Evolutionary conservation across 805 yeast species (phyloP).

Genomic region (Yarrowia alimentaria): DNA sequence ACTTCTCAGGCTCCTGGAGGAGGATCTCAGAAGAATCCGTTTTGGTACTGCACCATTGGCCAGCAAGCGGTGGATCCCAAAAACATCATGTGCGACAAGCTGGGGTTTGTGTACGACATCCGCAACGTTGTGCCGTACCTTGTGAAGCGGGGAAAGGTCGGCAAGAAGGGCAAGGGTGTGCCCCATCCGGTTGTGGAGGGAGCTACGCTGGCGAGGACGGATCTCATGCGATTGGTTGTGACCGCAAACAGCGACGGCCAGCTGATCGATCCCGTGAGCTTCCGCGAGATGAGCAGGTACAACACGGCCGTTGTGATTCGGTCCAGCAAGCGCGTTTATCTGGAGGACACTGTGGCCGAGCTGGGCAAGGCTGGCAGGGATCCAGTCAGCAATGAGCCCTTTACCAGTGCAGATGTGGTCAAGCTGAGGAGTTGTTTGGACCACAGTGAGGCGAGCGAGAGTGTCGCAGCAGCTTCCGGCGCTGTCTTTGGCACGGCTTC

Average conservation of each 20-base stretch:
- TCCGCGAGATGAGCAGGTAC: constrained; percentile 36
- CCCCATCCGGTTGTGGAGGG: constrained; percentile 29
- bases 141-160: constrained; percentile 32
- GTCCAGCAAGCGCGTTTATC: constrained; percentile 39
- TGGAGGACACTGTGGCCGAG: constrained; percentile 37
- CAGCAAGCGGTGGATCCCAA: constrained; percentile 37
- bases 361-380: constrained; percentile 38
- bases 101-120: constrained; percentile 40
- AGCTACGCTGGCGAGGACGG: constrained; percentile 32
- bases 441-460: neutral
- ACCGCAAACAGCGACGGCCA: constrained; percentile 34
- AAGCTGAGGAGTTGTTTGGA: constrained; percentile 8
- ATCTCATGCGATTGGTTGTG: constrained; percentile 35
- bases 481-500: too few relatives aligned
- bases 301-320: constrained; percentile 36
- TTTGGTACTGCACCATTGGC: constrained; percentile 40
- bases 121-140: constrained; percentile 37
- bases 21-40: constrained; percentile 32
- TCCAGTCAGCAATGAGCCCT: constrained; percentile 38
- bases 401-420: constrained; percentile 36
- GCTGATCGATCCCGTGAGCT: constrained; percentile 40
- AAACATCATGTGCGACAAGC: constrained; percentile 35
- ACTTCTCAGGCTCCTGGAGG: too few relatives aligned
- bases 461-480: constrained; percentile 8
- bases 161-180: constrained; percentile 3